phyloP scores from a whole-genome alignment of 1,139 yeast genomes.

The Sugiyamaella novakii region DNA sequence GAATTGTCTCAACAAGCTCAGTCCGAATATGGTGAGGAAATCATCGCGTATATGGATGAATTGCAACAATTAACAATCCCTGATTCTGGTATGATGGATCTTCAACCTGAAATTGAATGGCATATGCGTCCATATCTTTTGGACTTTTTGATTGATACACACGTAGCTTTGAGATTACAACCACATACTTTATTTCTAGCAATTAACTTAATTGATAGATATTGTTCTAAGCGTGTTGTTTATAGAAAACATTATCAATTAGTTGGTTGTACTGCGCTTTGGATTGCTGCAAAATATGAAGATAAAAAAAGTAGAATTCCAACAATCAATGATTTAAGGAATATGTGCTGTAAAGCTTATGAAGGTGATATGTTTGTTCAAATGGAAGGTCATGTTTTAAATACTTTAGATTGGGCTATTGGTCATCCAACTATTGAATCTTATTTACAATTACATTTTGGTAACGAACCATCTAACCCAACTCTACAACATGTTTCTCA shows the following conservation, averaged over 20 bases:
- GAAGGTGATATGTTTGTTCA: slow-evolving; percentile 92
- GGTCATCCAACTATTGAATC: slow-evolving; percentile 56
- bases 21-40: slow-evolving; percentile 43
- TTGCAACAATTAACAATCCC: slow-evolving; percentile 40
- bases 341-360: slow-evolving; percentile 86
- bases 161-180: slow-evolving; percentile 72
- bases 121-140: slow-evolving; percentile 87
- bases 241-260: slow-evolving; percentile 90
- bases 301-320: slow-evolving; percentile 90
- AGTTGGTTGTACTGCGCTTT: slow-evolving; percentile 89
- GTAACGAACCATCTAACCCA: slow-evolving; percentile 31
- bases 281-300: slow-evolving; percentile 95
- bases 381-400: slow-evolving; percentile 90
- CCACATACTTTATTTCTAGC: slow-evolving; percentile 83
- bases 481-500: slow-evolving; percentile 48
- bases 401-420: slow-evolving; percentile 84
- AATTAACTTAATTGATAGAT: slow-evolving; percentile 81
- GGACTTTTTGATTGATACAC: slow-evolving; percentile 82
- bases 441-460: slow-evolving; percentile 35
- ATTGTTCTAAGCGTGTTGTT: slow-evolving; percentile 89
- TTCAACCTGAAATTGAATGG: slow-evolving; percentile 94
- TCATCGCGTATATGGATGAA: slow-evolving; percentile 39
- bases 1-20: slow-evolving; percentile 32
- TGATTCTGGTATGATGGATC: slow-evolving; percentile 67
- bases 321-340: slow-evolving; percentile 69